Evolutionary conservation across 2,329 filamentous ascomycete species (phyloP).

Genomic region (Cladosporium sp.): DNA sequence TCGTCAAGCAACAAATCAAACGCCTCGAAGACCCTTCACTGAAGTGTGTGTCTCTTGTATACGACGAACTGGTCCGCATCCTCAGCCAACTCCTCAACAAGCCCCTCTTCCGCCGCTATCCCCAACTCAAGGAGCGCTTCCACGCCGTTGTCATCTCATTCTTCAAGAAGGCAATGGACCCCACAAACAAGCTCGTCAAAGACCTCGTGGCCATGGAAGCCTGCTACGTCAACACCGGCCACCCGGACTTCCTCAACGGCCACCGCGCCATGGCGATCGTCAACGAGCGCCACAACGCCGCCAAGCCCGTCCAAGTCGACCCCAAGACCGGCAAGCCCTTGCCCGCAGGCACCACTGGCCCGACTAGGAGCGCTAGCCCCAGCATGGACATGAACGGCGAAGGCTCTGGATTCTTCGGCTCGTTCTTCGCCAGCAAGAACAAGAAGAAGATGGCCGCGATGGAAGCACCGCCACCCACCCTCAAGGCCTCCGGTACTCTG

Average conservation of each 20-base stretch:
- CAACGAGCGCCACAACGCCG: slow-evolving; percentile 79
- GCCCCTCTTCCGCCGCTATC: slow-evolving; percentile 86
- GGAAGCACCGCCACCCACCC: slow-evolving; percentile 86
- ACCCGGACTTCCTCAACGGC: slow-evolving; percentile 95
- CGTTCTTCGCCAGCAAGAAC: slow-evolving; percentile 98
- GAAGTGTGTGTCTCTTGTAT: slow-evolving; percentile 96
- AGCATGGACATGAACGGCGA: slow-evolving; percentile 56
- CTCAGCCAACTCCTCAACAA: slow-evolving; percentile 85
- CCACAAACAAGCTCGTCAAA: slow-evolving; percentile 92
- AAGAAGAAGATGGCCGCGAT: slow-evolving; percentile 99
- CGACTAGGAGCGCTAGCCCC: slow-evolving; percentile 71
- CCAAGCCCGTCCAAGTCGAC: slow-evolving; percentile 90
- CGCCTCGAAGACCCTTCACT: slow-evolving; percentile 91
- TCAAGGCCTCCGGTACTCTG: slow-evolving; percentile 91
- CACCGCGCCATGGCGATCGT: slow-evolving; percentile 98
- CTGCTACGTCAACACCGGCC: slow-evolving; percentile 97
- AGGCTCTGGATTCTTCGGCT: slow-evolving; percentile 81
- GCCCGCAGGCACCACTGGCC: slow-evolving; percentile 55
- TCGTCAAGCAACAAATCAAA: slow-evolving; percentile 98
- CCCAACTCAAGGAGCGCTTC: slow-evolving; percentile 94
- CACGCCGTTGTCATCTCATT: slow-evolving; percentile 87
- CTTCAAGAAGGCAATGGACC: slow-evolving; percentile 98
- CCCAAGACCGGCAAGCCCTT: slow-evolving; percentile 98
- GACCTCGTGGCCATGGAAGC: slow-evolving; percentile 95
- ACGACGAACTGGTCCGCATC: slow-evolving; percentile 95